Evolutionary conservation across 1,139 yeast genomes (phyloP), one percentile per base, ranked within the genome.

Genomic region (Sugiyamaella neomexicana): DNA sequence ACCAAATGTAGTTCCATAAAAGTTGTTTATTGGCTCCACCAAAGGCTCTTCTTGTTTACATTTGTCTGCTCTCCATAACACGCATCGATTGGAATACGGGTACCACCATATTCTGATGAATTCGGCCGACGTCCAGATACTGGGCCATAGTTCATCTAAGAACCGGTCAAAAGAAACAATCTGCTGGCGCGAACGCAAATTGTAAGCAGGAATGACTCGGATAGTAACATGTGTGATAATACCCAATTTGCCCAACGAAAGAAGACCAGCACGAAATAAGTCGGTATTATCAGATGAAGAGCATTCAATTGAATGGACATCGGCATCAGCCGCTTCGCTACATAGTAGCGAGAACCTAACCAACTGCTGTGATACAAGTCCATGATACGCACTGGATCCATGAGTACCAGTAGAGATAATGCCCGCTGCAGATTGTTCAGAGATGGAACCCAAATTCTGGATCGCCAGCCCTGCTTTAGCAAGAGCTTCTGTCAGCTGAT

Each of bases 41-140:
- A 83, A 72, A 1, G 85, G 80, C 44, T 85, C 88, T 27, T 75
- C 74, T n/a, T 50, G 40, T 20, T 54, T 34, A 1, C 85, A 75
- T 67, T 89, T 89, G 44, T 82, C 76, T 31, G 96, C 98, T 66
- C 95, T 81, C 97, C 98, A 93, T 51, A 90, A 75, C 36, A 90
- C 84, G 74, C 96, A 89, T 64, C 85, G 85, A 54, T 81, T 81
- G 20, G 95, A 79, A 69, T 93, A 93, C 0, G 99, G 99, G 71
- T 88, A 93, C 98, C 99, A 93, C 98, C 98, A 93, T 50, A 90
- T 81, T 60, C 98, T 80, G 45, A 89, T 85, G 65, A 84, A 93
- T 72, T 93, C 99, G n/a, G 91, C 80, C 52, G 89, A 84, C 7
- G 89, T 81, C 97, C 98, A 93, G 44, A 91, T 72, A 13, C 78